Evolutionary conservation across 78 protist species (phyloP).

Genomic region (Polysphondylium violaceum): DNA sequence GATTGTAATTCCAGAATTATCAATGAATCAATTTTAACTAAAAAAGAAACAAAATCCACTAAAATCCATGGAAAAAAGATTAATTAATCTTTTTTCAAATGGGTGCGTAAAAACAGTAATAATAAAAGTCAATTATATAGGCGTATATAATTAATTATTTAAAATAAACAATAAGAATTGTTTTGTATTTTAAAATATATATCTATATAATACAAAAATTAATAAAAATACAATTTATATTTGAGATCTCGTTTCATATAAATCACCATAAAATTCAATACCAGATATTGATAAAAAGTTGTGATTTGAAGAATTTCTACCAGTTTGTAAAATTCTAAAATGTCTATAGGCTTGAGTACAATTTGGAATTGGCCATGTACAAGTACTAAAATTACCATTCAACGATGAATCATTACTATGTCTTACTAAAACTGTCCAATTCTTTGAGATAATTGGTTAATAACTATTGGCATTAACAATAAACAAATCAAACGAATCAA

Average conservation of each 20-base stretch:
- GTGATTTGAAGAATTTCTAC: constrained; percentile 84
- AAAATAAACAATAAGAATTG: too few species aligned
- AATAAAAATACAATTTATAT: not conserved
- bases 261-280: constrained; percentile 86
- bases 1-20: too few species aligned
- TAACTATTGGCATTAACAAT: not conserved
- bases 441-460: constrained; percentile 15
- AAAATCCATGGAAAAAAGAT: too few species aligned
- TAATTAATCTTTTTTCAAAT: too few species aligned
- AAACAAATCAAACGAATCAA: not conserved
- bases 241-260: constrained; percentile 61
- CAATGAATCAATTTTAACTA: too few species aligned
- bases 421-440: constrained; percentile 78
- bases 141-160: too few species aligned
- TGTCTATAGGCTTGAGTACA: constrained; percentile 80
- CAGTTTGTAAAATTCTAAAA: constrained; percentile 86
- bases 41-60: too few species aligned
- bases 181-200: too few species aligned
- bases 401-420: constrained; percentile 82
- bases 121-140: too few species aligned
- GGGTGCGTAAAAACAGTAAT: too few species aligned
- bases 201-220: not conserved
- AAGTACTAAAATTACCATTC: constrained; percentile 78
- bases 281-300: constrained; percentile 84
- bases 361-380: constrained; percentile 80